A percentile compares a stretch with the other conserved stretches of the same genome.
phyloP scores from a whole-genome alignment of 495 filamentous ascomycete genomes.

The Trichocladium uniseriatum region DNA sequence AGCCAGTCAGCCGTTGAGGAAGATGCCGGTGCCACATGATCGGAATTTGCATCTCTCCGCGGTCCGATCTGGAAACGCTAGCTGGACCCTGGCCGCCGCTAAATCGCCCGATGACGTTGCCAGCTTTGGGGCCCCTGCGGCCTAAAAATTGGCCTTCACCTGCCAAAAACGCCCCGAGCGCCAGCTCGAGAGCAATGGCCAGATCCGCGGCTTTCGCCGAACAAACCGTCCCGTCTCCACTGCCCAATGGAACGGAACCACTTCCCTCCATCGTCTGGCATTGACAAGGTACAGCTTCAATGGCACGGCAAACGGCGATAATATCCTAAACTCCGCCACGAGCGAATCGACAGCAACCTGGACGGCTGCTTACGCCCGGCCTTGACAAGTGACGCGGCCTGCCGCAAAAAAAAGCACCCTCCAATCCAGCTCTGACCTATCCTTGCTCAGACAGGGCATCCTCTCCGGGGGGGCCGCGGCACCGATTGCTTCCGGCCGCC shows the following conservation, averaged over 20 bases:
- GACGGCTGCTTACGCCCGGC: not conserved
- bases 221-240: not conserved
- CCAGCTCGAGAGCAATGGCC: no score
- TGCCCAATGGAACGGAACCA: not conserved
- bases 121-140: not conserved
- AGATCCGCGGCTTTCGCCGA: not conserved
- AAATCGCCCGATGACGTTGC: constrained; percentile 1
- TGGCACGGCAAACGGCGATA: constrained; percentile 1
- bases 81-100: not conserved
- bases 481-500: not conserved
- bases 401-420: no score
- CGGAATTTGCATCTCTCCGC: constrained; percentile 24
- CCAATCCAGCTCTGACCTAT: not conserved
- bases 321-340: not conserved
- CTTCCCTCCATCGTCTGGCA: not conserved
- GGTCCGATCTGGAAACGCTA: constrained; percentile 9
- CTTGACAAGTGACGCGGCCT: constrained; percentile 2
- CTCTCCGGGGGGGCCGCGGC: not conserved
- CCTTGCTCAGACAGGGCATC: not conserved
- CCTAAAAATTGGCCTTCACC: not conserved
- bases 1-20: not conserved
- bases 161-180: not conserved
- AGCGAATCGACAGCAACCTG: not conserved
- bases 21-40: not conserved
- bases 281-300: no score